Base-by-base conservation (phyloP, 768 basidiomycete genomes). In the Pulveroboletus sp. region DNA sequence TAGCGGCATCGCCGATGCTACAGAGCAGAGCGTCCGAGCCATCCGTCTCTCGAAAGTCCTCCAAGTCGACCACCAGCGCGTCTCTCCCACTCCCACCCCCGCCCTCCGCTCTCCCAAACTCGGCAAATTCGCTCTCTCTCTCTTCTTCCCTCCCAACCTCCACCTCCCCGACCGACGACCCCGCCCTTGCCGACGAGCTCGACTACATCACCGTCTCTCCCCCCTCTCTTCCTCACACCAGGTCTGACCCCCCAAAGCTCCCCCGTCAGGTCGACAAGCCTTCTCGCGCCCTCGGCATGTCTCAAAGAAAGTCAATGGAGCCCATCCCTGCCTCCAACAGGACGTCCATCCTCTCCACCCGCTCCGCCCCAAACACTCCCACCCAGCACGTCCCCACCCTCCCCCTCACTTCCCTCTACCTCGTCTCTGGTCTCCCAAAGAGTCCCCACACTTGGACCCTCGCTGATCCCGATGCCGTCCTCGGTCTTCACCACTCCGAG, bases 371-470 rank as follows among this genome's bases (percentile, higher is more conserved):
- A 27, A 64, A 60, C 44, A 74, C 81, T 1, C 70, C 79, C 37
- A 72, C 81, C 12, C 80, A 86, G n/a, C 77, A 82, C 59, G 71
- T 75, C 9, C 85, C 89, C 11, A 81, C 86, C 26, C 74, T 85
- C 43, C 87, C 89, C 27, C 80, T 91, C 54, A 84, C 89, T 2
- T 88, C 86, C 30, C 81, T 91, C 58, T 91, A 91, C 67, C 85
- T 91, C 58, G 89, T 91, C 28, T 89, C 88, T 1, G 92, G 93
- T 10, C 78, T 95, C 28, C 88, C 90, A 15, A 93, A 93, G 68
- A 85, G 85, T 28, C 89, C 91, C 1, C 82, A 89, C 65, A 91
- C 87, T 10, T 94, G 93, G 91, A 88, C 89, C 15, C 79, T 92
- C 39, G 85, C 89, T 0, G 92, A 93, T 66, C 83, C 85, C 0